These are phyloP conservation scores for Neurospora sp. DNA, from an alignment of 495 filamentous ascomycete species.

Conservation along the genomic window DNA sequence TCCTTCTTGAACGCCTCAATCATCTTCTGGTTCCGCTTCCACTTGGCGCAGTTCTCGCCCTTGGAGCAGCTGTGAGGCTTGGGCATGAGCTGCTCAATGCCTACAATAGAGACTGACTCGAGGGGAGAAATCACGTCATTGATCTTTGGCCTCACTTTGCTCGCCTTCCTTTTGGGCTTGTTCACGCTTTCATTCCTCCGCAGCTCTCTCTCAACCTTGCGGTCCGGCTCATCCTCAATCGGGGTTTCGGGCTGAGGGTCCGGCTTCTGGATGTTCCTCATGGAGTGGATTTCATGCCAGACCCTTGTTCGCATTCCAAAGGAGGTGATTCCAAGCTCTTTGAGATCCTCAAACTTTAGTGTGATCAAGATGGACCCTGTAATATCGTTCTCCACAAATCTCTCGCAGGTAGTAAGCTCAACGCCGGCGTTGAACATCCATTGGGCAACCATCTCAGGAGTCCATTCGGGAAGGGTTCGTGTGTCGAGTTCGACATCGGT, in stretches of 20 bases:
- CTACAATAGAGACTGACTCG: constrained; percentile 85
- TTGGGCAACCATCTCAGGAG: constrained; percentile 60
- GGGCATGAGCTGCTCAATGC: constrained; percentile 79
- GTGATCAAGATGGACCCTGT: constrained; percentile 72
- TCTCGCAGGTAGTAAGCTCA: constrained; percentile 64
- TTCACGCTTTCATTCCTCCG: constrained; percentile 27
- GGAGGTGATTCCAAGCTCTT: constrained; percentile 84
- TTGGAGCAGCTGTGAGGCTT: constrained; percentile 81
- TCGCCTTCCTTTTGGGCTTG: constrained; percentile 29
- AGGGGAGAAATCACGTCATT: constrained; percentile 60
- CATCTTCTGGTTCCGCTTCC: constrained; percentile 59
- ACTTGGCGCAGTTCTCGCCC: constrained; percentile 81
- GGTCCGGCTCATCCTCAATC: constrained; percentile 44
- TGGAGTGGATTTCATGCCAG: constrained; percentile 71
- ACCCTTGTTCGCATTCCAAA: constrained; percentile 83
- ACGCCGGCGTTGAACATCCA: constrained; percentile 71
- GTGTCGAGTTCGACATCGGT: constrained; percentile 48
- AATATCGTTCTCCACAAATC: constrained; percentile 85
- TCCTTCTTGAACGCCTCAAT: constrained; percentile 57
- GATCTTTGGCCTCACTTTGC: constrained; percentile 33
- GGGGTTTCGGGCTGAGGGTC: constrained; percentile 46
- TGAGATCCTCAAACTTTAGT: constrained; percentile 85
- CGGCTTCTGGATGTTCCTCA: constrained; percentile 51
- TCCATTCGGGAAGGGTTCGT: constrained; percentile 52
- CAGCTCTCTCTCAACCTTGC: constrained; percentile 29